Percentiles rank a stretch among this genome's conserved stretches.
These are phyloP conservation scores for Cercospora brassicicola DNA, from an alignment of 2,329 filamentous ascomycete genomes.

Conservation along the genomic window DNA sequence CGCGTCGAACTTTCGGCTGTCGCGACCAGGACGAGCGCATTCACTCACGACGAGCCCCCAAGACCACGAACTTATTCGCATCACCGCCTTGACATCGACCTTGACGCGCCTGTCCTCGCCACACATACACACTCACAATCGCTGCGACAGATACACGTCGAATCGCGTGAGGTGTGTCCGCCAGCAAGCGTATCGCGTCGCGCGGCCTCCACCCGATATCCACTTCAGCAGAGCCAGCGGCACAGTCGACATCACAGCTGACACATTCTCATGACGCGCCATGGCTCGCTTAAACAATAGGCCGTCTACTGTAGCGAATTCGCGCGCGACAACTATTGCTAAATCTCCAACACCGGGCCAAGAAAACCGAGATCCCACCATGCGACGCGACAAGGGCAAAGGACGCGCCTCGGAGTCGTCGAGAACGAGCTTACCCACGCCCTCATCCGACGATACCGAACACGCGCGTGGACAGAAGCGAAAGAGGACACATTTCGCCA, in stretches of 20 bases:
- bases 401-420: slow-evolving; percentile 16
- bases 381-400: slow-evolving; percentile 43
- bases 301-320: slow-evolving; percentile 20
- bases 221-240: not conserved
- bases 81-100: not conserved
- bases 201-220: not conserved
- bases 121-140: not conserved
- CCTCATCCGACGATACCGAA: slow-evolving; percentile 38
- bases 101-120: not conserved
- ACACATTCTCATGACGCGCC: slow-evolving; percentile 6
- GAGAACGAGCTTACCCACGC: slow-evolving; percentile 38
- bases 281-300: slow-evolving; percentile 30
- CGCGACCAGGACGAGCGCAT: slow-evolving; percentile 8
- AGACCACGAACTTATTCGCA: not conserved
- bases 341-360: slow-evolving; percentile 41
- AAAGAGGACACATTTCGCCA: slow-evolving; percentile 15
- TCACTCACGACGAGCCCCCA: not conserved
- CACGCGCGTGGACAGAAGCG: slow-evolving; percentile 28
- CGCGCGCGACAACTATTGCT: slow-evolving; percentile 18
- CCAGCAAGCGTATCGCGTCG: not conserved
- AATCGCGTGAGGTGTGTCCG: not conserved
- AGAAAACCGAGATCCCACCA: slow-evolving; percentile 43
- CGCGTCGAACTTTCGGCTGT: slow-evolving; percentile 5
- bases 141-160: not conserved
- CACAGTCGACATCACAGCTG: not conserved